Evolutionary conservation across 768 basidiomycete genomes (phyloP), one percentile per base, ranked within the genome.

Genomic region (Leucosporidium scottii): DNA sequence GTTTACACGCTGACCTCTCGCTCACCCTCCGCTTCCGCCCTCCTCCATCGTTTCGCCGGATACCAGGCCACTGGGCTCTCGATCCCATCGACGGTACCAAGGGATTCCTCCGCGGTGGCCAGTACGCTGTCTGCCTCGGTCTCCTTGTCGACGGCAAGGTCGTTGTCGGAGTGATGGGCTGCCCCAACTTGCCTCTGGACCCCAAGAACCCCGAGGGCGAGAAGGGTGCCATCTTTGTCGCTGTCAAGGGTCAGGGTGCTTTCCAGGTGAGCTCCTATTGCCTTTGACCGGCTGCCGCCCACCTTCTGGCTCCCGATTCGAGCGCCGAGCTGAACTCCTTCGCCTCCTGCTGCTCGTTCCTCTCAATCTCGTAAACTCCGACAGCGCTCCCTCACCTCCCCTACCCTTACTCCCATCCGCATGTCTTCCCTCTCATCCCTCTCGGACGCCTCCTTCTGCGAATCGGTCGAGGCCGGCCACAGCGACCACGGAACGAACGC

Each of bases 31-130:
- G 6, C 12, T 36, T 44, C 6, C 39, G 2, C 39, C 39, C 39
- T 44, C 39, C 39, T 15, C 15, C 13, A 2, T 17, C 39, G 15
- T 44, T 9, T 12, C 25, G 50, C 21, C 17, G 31, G 10, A 39
- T 21, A 3, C 12, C 58, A 89, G 89, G 88, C 31, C 86, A 89
- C 82, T 91, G 90, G 90, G 89, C 88, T 1, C 84, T 90, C 60
- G 89, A 90, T 77, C 88, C 90, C 60, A 91, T 96, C 66, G 92
- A 94, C 78, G 93, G 93, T 10, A 96, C 92, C 13, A 91, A 91
- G 76, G 93, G 92, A 1, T 93, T 96, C 81, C 82, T 94, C 27
- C 85, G 93, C 6, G 91, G 91, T 5, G 91, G 88, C 66, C 93
- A 96, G 78, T 96, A 91, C 76, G 92, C 92, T 7, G 90, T 96